Evolutionary conservation across 2,329 filamentous ascomycete species (phyloP).

Genomic region (Neopestalotiopsis rosae): DNA sequence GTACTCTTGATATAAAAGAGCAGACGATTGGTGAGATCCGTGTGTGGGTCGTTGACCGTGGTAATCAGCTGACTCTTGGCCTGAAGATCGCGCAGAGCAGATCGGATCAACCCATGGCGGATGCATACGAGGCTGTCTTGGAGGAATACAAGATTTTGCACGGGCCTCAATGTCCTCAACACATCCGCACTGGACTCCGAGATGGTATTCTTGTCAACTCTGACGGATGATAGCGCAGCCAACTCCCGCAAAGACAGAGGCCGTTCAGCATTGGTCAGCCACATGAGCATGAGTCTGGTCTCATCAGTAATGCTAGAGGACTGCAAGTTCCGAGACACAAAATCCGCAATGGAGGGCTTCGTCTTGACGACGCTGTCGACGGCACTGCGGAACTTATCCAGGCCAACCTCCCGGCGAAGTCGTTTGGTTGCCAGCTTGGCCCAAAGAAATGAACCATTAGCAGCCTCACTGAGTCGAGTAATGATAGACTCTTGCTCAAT

Average conservation of each 20-base stretch:
- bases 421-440: conserved; percentile 41
- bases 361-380: conserved; percentile 33
- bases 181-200: conserved; percentile 32
- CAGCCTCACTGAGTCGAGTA: conserved; percentile 37
- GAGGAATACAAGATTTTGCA: conserved; percentile 38
- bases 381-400: conserved; percentile 26
- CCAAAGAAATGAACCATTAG: conserved; percentile 44
- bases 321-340: conserved; percentile 35
- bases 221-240: conserved; percentile 33
- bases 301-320: conserved; percentile 33
- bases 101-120: conserved; percentile 40
- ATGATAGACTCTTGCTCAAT: conserved; percentile 39
- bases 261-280: conserved; percentile 42
- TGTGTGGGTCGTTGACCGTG: conserved; percentile 38
- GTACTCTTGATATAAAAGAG: conserved; percentile 39
- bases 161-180: conserved; percentile 32
- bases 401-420: conserved; percentile 18
- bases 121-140: conserved; percentile 41
- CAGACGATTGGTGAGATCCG: conserved; percentile 38
- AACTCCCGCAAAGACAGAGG: conserved; percentile 40
- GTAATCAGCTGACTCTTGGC: conserved; percentile 37
- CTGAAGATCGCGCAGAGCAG: conserved; percentile 36
- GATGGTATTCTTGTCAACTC: conserved; percentile 36
- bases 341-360: conserved; percentile 36
- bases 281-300: conserved; percentile 38